Base-by-base conservation (phyloP, 345 rosid species). In the Draba incana region DNA sequence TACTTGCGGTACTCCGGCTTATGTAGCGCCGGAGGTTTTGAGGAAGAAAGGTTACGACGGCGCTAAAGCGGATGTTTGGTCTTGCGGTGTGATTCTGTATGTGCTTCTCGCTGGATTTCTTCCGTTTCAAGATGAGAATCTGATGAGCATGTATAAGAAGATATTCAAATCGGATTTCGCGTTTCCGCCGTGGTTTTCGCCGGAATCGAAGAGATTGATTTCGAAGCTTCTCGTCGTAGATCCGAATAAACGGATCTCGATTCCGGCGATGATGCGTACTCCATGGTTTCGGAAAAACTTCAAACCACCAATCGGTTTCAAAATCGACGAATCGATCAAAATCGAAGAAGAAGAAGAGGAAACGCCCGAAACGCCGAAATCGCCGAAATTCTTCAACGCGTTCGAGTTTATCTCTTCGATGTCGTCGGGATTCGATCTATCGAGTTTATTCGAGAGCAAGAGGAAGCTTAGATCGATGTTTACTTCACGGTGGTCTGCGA, bases 1-100 rank as follows among this genome's bases (percentile, higher is more conserved):
- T 1, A 84, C 64, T 76, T 92, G 98, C n/a, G 98, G 98, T n/a
- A 83, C 92, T 3, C 96, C 97, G 20, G 89, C 97, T 2, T 91
- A 91, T 42, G 91, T 90, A 15, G 95, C 98, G 0, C 98, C 98
- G 12, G 96, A 89, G 86, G 86, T 92, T 6, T 27, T 92, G 3
- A 57, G 92, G 43, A 88, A 81, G 81, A 91, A 81, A 25, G 95
- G 97, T 7, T 92, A 92, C 77, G 94, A 87, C 58, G 98, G 98
- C 4, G 78, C 88, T 4, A 87, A 75, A 59, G 88, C 86, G 1
- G 98, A 86, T 76, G 65, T 83, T 2, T 92, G 98, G 97, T 92
- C 98, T 0, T 92, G 98, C 37, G 98, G 98, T 8, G 97, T 92
- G 0, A 77, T 92, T 13, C 62, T 87, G 37, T 87, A 77, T 68